Conservation (phyloP, 257 asterid species). For the Gentiana macrophylla region DNA sequence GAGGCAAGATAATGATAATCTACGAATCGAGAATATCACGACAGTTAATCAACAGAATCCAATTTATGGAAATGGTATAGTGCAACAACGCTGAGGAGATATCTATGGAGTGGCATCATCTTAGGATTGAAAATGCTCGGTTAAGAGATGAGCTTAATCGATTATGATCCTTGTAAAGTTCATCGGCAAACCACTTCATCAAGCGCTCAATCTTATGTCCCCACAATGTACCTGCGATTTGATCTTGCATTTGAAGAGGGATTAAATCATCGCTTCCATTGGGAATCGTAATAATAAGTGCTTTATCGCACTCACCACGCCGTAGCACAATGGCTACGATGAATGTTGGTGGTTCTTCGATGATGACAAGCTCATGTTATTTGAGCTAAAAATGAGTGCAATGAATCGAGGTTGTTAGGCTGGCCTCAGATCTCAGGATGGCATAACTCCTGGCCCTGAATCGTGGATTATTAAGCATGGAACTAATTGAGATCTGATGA, state of each 20-base stretch:
- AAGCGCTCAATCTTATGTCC: slow-evolving; percentile 13
- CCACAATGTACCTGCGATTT: slow-evolving; percentile 25
- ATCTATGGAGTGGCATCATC: slow-evolving; percentile 47
- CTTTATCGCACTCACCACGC: slow-evolving; percentile 19
- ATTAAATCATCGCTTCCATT: slow-evolving; percentile 33
- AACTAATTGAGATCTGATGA: slow-evolving; percentile 58
- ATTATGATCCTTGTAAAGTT: slow-evolving; percentile 41
- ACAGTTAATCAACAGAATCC: slow-evolving; percentile 55
- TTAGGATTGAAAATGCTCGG: slow-evolving; percentile 59
- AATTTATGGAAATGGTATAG: slow-evolving; percentile 47
- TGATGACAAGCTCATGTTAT: slow-evolving; percentile 29
- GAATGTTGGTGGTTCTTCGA: slow-evolving; percentile 17
- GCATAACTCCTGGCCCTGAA: slow-evolving; percentile 39
- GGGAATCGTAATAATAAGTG: slow-evolving; percentile 31
- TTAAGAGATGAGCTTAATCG: slow-evolving; percentile 54
- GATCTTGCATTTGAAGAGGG: slow-evolving; percentile 54
- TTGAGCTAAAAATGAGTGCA: slow-evolving; percentile 47
- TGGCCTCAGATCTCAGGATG: slow-evolving; percentile 49
- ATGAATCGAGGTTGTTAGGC: slow-evolving; percentile 60
- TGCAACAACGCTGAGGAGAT: slow-evolving; percentile 45
- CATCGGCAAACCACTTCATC: slow-evolving; percentile 26
- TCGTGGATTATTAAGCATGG: slow-evolving; percentile 25
- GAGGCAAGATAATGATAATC: slow-evolving; percentile 65
- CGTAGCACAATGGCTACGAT: slow-evolving; percentile 20
- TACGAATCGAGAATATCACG: slow-evolving; percentile 47